Base-by-base conservation (phyloP, 148 eudicot species). In the Nepenthes mirabilis region DNA sequence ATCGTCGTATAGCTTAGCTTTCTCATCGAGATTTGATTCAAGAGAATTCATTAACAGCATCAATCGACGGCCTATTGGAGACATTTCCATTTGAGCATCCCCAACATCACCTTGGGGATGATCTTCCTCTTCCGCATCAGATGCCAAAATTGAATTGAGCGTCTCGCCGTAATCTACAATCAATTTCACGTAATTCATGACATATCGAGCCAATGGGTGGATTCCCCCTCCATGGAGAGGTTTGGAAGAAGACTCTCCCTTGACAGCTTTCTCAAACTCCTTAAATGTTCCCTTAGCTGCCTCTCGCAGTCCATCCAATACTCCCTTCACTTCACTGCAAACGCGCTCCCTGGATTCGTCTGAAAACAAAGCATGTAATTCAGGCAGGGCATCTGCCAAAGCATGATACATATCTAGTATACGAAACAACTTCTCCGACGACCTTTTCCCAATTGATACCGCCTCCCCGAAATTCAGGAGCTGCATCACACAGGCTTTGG, bases 351-450 rank as follows among this genome's bases (percentile, higher is more conserved):
- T 91, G 0, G 80, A 79, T 66, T 80, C 83, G 54, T 84, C 85
- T 45, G 62, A 62, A 63, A 86, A 94, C 70, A 89, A 75, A 5
- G 23, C 69, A 60, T 85, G 71, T 65, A 94, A 58, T 37, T 79
- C 78, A 6, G 82, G 81, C 64, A 78, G 56, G 11, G 85, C 76
- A 71, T 72, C 82, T 34, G 69, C 68, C 73, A 93, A 59, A 5
- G 77, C 95, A 36, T 94, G 97, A 66, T 86, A 83, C 95, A 94
- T 86, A 65, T 94, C 99, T 2, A 94, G 83, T 11, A 94, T 79
- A 37, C 91, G 68, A 70, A 86, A 94, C 65, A 94, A 55, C 66
- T 84, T 89, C 83, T 94, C 99, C 0, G 91, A 71, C 0, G 99
- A 80, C 64, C 97, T 72, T 56, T 68, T 80, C 37, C 86, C 85